Percentiles rank a stretch among this genome's conserved stretches.
These are phyloP conservation scores for Hypocreales sp. DNA, from an alignment of 2,329 filamentous ascomycete genomes.

Conservation along the genomic window DNA sequence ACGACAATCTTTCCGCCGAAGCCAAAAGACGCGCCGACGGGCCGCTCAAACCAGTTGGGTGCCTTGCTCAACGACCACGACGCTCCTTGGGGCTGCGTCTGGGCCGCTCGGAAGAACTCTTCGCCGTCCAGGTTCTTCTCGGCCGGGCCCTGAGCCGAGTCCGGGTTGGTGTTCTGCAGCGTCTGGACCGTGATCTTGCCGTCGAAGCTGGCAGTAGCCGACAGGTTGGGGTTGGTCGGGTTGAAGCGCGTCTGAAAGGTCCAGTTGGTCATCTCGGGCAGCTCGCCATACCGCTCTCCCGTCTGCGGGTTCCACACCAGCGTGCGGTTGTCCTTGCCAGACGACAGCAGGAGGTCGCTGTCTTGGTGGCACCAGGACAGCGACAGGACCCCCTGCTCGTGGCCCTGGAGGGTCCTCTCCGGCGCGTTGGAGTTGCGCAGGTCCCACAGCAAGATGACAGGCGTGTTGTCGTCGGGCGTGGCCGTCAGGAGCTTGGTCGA, in stretches of 20 bases:
- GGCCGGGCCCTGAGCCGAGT: constrained; percentile 49
- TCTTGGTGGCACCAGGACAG: constrained; percentile 94
- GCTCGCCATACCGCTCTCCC: constrained; percentile 75
- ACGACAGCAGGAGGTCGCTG: constrained; percentile 74
- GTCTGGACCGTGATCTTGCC: constrained; percentile 92
- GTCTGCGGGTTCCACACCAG: constrained; percentile 94
- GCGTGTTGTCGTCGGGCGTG: constrained; percentile 75
- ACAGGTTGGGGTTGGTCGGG: constrained; percentile 79
- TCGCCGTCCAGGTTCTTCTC: constrained; percentile 69
- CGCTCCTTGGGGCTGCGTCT: constrained; percentile 77
- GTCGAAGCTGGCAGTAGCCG: constrained; percentile 92
- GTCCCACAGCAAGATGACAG: constrained; percentile 87
- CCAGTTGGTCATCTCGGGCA: constrained; percentile 98
- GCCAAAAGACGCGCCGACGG: constrained; percentile 77
- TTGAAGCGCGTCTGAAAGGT: constrained; percentile 93
- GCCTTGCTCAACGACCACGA: constrained; percentile 77
- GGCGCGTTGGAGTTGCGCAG: constrained; percentile 91
- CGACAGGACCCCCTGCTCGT: constrained; percentile 85
- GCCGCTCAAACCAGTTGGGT: constrained; percentile 80
- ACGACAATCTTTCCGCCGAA: constrained; percentile 87
- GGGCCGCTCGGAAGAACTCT: constrained; percentile 91
- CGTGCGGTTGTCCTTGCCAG: constrained; percentile 91
- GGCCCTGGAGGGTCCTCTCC: constrained; percentile 75
- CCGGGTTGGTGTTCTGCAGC: constrained; percentile 79
- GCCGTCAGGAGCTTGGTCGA: constrained; percentile 89